These are phyloP conservation scores for Ulota crispa DNA, from an alignment of 225 moss, liverwort and hornwort species.

Conservation along the genomic window DNA sequence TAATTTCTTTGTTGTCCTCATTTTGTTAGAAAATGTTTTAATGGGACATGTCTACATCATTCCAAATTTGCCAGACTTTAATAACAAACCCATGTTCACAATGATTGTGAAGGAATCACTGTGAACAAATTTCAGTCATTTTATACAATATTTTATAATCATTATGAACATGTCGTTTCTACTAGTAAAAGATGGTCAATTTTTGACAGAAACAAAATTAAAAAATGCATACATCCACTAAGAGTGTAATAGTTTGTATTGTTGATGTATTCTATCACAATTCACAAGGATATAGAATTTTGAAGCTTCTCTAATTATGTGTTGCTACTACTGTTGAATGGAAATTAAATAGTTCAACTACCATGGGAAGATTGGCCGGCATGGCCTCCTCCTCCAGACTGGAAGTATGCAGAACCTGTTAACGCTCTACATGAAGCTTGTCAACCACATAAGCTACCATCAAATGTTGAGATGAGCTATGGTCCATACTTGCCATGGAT, in stretches of 20 bases:
- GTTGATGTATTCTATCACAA: neutral
- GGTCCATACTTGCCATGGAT: constrained; percentile 43
- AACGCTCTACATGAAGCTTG: constrained; percentile 42
- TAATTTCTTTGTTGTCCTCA: too few species aligned
- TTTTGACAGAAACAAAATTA: too few species aligned
- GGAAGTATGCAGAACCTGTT: constrained; percentile 35
- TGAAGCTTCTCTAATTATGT: neutral
- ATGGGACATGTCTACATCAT: too few species aligned
- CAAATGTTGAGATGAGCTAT: constrained; percentile 25
- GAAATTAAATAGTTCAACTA: neutral
- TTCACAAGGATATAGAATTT: rapidly evolving
- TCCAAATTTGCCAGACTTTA: too few species aligned
- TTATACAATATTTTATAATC: too few species aligned
- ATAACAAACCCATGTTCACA: too few species aligned
- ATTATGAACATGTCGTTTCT: too few species aligned
- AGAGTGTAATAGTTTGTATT: rapidly evolving
- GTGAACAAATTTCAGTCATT: too few species aligned
- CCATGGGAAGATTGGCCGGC: constrained; percentile 49
- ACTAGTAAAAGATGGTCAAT: too few species aligned
- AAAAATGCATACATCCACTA: too few species aligned
- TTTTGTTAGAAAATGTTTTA: too few species aligned
- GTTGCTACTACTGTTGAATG: neutral
- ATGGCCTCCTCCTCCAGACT: constrained; percentile 35
- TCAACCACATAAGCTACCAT: constrained; percentile 35
- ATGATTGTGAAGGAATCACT: too few species aligned